Percentiles rank a stretch among this genome's conserved stretches.
Evolutionary conservation across 192 early-diverging fungal species (phyloP).

Genomic region (Dissophora ornata): DNA sequence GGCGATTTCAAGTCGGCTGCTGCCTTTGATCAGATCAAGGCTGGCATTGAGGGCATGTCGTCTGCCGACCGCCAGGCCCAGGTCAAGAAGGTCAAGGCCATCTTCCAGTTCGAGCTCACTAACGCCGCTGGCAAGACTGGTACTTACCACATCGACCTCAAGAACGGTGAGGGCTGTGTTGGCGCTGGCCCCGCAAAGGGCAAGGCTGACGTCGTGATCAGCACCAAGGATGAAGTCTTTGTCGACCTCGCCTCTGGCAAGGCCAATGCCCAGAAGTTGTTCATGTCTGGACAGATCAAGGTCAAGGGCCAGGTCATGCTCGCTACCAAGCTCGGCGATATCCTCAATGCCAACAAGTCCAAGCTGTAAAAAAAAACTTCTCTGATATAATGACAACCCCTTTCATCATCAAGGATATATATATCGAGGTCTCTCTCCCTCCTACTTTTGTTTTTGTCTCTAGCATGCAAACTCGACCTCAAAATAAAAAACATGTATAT

Average conservation of each 20-base stretch:
- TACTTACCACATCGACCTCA: slow-evolving; percentile 86
- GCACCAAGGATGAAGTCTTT: slow-evolving; percentile 82
- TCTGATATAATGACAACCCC: too few relatives aligned
- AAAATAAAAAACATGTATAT: slow-evolving; percentile 15
- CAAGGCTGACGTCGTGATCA: slow-evolving; percentile 76
- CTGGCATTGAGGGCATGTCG: slow-evolving; percentile 63
- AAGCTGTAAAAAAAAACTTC: slow-evolving; percentile 70
- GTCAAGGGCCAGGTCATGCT: slow-evolving; percentile 78
- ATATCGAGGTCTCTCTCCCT: not conserved
- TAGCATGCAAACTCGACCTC: slow-evolving; percentile 19
- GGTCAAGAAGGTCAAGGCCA: slow-evolving; percentile 79
- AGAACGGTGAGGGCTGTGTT: slow-evolving; percentile 74
- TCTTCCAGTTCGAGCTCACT: slow-evolving; percentile 85
- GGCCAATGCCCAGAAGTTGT: slow-evolving; percentile 85
- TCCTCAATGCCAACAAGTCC: slow-evolving; percentile 70
- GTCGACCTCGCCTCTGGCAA: slow-evolving; percentile 84
- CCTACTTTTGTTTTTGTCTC: slow-evolving; percentile 31
- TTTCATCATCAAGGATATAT: too few relatives aligned
- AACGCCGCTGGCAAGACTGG: slow-evolving; percentile 72
- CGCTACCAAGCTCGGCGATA: slow-evolving; percentile 71
- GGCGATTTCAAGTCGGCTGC: slow-evolving; percentile 78
- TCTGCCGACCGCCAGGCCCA: slow-evolving; percentile 70
- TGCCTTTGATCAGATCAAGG: slow-evolving; percentile 77
- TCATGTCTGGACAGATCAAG: slow-evolving; percentile 90
- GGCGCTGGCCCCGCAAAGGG: slow-evolving; percentile 70